A percentile compares a stretch with the other conserved stretches of the same genome.
Evolutionary conservation across 768 basidiomycete species (phyloP).

Genomic region (Pulveroboletus frians): DNA sequence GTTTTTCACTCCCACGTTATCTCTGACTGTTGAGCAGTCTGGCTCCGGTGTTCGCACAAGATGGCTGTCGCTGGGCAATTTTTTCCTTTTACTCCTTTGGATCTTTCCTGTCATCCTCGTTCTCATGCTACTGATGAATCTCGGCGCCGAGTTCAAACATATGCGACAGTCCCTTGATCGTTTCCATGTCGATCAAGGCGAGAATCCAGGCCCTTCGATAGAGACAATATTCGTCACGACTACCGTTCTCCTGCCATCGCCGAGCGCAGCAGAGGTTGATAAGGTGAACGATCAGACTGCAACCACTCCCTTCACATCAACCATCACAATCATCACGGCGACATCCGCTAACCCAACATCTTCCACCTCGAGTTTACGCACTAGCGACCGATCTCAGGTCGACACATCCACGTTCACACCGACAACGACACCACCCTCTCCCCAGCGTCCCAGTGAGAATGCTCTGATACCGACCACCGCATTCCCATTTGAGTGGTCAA

Average conservation of each 20-base stretch:
- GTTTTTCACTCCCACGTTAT: constrained; percentile 54
- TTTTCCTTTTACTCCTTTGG: constrained; percentile 14
- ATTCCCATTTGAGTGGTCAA: constrained; percentile 28
- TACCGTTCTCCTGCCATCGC: constrained; percentile 17
- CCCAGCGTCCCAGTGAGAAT: constrained; percentile 10
- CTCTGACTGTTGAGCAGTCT: constrained; percentile 26
- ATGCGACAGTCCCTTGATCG: constrained; percentile 24
- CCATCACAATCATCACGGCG: constrained; percentile 8
- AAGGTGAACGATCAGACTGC: constrained; percentile 2
- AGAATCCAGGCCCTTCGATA: constrained; percentile 1
- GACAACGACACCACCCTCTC: constrained; percentile 12
- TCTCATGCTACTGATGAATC: constrained; percentile 19
- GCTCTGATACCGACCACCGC: constrained; percentile 17
- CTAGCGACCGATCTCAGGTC: constrained; percentile 10
- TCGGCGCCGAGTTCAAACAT: constrained; percentile 25
- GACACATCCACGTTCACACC: constrained; percentile 9
- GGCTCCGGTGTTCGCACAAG: constrained; percentile 5
- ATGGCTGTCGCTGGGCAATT: constrained; percentile 9
- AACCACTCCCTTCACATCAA: constrained; percentile 2
- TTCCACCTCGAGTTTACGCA: constrained; percentile 3
- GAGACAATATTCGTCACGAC: constrained; percentile 31
- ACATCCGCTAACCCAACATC: constrained; percentile 1
- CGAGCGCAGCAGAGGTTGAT: constrained; percentile 1
- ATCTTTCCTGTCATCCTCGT: constrained; percentile 14
- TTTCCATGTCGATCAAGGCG: constrained; percentile 7